A percentile compares a stretch with the other conserved stretches of the same genome.
Evolutionary conservation across 1,139 yeast species (phyloP).

Genomic region (Yamadazyma sp.): DNA sequence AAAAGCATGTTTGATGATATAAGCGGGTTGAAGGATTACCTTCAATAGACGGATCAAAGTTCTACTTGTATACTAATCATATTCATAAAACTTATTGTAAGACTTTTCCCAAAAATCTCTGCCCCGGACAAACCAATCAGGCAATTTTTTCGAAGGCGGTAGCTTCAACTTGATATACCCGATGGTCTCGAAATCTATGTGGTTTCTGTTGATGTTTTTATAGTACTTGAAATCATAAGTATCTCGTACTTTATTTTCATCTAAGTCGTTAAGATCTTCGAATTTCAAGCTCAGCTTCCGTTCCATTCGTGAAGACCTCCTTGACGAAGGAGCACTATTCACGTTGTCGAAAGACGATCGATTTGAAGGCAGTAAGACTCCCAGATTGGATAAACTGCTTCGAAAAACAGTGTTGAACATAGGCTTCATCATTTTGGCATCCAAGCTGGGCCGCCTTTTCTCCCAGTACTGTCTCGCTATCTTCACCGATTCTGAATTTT

Average conservation of each 20-base stretch:
- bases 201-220: constrained; percentile 31
- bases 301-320: constrained; percentile 11
- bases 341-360: constrained; percentile 25
- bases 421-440: constrained; percentile 25
- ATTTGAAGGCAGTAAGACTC: constrained; percentile 18
- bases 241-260: constrained; percentile 23
- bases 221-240: constrained; percentile 38
- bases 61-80: not conserved
- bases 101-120: constrained; percentile 61
- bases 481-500: constrained; percentile 20
- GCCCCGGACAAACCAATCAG: constrained; percentile 68
- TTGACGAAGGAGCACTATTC: constrained; percentile 2
- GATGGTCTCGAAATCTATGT: constrained; percentile 35
- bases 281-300: constrained; percentile 9
- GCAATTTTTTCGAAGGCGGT: constrained; percentile 63
- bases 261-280: constrained; percentile 18
- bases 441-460: constrained; percentile 38
- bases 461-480: constrained; percentile 24
- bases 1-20: constrained; percentile 55
- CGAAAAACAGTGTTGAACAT: constrained; percentile 28
- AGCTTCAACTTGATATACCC: constrained; percentile 47
- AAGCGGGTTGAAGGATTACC: constrained; percentile 51
- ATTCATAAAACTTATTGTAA: constrained; percentile 3
- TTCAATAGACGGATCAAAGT: constrained; percentile 13
- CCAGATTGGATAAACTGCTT: constrained; percentile 14